Base-by-base conservation (phyloP, 2,329 filamentous ascomycete genomes). In the Aciculosporium take region DNA sequence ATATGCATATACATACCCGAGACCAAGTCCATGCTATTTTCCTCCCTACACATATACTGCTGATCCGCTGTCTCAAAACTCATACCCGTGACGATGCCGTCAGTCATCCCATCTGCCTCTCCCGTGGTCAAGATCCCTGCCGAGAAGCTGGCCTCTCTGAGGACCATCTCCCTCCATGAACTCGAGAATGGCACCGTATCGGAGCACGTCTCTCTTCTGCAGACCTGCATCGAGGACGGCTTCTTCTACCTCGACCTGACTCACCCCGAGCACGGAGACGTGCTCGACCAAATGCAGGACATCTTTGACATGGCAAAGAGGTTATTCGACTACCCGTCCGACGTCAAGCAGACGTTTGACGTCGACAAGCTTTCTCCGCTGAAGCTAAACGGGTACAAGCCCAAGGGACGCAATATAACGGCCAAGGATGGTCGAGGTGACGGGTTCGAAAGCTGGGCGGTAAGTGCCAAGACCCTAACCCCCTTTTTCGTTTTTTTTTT, bases 221-320 rank as follows among this genome's bases (percentile, higher is more conserved):
- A 35, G 33, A 35, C 33, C 4, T 35, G 33, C 8, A 18, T 35
- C n/a, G 33, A 35, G 33, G 21, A 35, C 25, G 33, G 33, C 4
- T 35, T 35, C 21, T 35, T 35, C 23, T 35, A 35, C 21, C 33
- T 35, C 21, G 33, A 35, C 21, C 33, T 35, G 33, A 35, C 33
- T 12, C 33, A 35, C 10, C 33, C 33, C 2, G 33, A 35, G 13
- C 33, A 35, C 10, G 21, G 15, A 5, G 7, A 6, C 7, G 9
- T 24, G 23, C 33, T 35, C 4, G 33, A 35, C 15, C 25, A 21
- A 7, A 21, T 35, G n/a, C 13, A 24, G 6, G 33, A 35, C 21
- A 17, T 35, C 4, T 24, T 35, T 20, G 33, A 35, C 33, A 35
- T 35, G 33, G 15, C 33, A 1, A 10, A 24, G 33, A 9, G 5